Evolutionary conservation across 176 grass and related monocot species (phyloP), one percentile per base, ranked within the genome.

Genomic region (Thalia dealbata): DNA sequence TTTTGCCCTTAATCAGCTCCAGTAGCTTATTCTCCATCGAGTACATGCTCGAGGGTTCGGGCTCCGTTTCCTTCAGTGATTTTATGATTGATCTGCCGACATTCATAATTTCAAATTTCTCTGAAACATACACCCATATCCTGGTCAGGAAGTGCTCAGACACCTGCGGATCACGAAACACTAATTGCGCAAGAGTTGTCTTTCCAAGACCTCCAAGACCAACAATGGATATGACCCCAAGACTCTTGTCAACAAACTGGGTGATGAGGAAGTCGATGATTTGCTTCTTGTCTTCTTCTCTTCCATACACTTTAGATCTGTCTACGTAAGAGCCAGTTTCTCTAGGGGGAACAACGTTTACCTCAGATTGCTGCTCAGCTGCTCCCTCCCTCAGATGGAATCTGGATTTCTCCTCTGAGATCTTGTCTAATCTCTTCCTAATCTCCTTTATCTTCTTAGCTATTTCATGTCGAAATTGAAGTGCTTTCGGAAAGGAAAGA

Each of bases 121-220:
- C 32, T 2, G 56, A 75, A 11, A 75, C 73, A 48, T 22, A 75
- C 16, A 46, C 58, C 73, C 73, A 64, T 48, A 19, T 19, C 58
- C 4, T 46, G 21, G 3, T 8, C 0, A 46, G 35, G 18, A 75
- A 75, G 4, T 75, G 32, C 3, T 23, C 14, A 8, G 0, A 12
- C 3, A 64, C 73, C 22, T 41, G 45, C 42, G 14, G 1, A 48
- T 75, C 73, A 63, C 63, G 63, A 63, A 27, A 75, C 0, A 45
- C 55, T 63, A 64, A 46, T 25, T 75, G 58, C 22, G 73, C 73
- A 27, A 75, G 21, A 28, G 73, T 75, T 0, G 73, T 75, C 58
- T 75, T 75, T 10, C 73, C 73, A 0, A 61, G n/a, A 3, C 55
- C 52, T 24, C 55, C 54, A 7, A 74, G 58, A 30, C 55, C 54